Evolutionary conservation across 768 basidiomycete genomes (phyloP), one percentile per base, ranked within the genome.

Genomic region (Kwoniella botswanensis): DNA sequence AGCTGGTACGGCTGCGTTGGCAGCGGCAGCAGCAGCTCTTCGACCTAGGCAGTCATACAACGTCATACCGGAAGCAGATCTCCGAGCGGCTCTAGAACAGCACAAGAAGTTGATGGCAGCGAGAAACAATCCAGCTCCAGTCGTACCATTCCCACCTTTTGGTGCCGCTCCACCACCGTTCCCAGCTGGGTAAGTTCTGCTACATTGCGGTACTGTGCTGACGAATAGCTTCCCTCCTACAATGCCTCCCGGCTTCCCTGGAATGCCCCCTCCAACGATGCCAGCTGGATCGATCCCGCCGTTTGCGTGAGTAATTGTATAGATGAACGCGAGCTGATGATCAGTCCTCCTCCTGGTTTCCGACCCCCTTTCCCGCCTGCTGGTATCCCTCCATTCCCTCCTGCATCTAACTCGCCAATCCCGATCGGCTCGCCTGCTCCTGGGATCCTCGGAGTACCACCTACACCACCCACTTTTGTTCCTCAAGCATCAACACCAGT

Each of bases 81-180:
- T 98, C 18, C 88, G 88, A 71, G 89, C 90, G 0, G 93, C 95
- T 82, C 87, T 98, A 3, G 90, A 89, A 65, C 92, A 93, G 1
- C 96, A 98, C 84, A 93, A 91, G 82, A 91, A 91, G 7, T 87
- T 98, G 55, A 98, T 99, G 96, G 91, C 92, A 26, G 78, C 83
- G 17, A 77, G 79, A 41, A 81, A 81, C 42, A 83, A 83, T 24
- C 85, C 76, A n/a, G 64, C 67, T 21, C 72, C 74, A 77, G 5
- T 46, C 11, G 74, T 84, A 7, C 84, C 86, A 9, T 71, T 76
- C 50, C 65, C 69, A 12, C 69, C 69, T 15, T 70, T 61, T 63
- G 86, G 12, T 86, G 86, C 60, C 79, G 85, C 73, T 81, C 86
- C 81, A 18, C 74, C 75, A 18, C 72, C 71, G 24, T 73, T 77